Evolutionary conservation across 2,329 filamentous ascomycete species (phyloP), one percentile per base, ranked within the genome.

Genomic region (Aspergillus bombycis): DNA sequence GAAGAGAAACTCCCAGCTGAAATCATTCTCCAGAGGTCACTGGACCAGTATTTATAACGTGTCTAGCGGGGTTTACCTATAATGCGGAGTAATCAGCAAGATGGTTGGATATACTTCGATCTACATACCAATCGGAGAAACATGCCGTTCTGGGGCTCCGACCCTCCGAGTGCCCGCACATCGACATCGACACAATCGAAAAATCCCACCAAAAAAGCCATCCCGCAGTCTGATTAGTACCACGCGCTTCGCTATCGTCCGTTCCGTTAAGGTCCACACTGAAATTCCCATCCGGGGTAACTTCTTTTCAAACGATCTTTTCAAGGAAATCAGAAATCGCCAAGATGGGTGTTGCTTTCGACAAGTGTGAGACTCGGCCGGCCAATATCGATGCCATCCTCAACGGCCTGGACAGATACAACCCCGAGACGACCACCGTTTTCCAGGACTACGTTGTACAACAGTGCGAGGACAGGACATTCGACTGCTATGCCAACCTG

Each of bases 371-470:
- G 74, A 92, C 97, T 81, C 87, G 95, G 80, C 94, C 95, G 73
- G 92, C 95, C 71, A 89, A 95, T 80, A 96, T 99, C 81, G 91
- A 93, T 78, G 86, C 84, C 80, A 97, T 99, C 77, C 93, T 99
- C 77, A 97, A 94, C 82, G 94, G 95, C 72, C 92, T 99, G 68
- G 95, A 99, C 82, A 88, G 95, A 76, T 99, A 99, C 85, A 99
- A 99, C 82, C 95, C 95, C 48, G 95, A 99, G 84, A 97, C 95
- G 58, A 96, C 96, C 57, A 88, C 88, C 67, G 86, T 92, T 70
- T 95, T 99, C 80, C 94, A 99, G 86, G 91, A 92, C 79, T 99
- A 99, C 82, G 90, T 99, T 67, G 86, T 87, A 76, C 89, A 93
- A 81, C 95, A 99, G 83, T 99, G 95, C 85, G 94, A 98, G 82